Base-by-base conservation (phyloP, 176 grass and related monocot genomes). In the Carex myosuroides region DNA sequence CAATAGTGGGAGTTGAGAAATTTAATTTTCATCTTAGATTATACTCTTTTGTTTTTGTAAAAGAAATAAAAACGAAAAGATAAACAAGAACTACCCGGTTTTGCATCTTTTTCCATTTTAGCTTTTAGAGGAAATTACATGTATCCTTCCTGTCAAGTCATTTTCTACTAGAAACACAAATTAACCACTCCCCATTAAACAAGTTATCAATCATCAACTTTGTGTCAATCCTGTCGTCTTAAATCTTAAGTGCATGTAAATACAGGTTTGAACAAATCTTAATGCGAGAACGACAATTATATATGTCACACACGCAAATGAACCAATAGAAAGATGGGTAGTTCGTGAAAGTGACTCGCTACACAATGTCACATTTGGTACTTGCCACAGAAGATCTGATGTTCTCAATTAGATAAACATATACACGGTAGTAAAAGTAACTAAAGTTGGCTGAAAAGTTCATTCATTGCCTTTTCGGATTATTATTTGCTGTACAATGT, bases 121-220 rank as follows among this genome's bases (percentile, higher is more conserved):
- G 13, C 68, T 20, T 71, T 71, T 21, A 71, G 37, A 71, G 68
- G 68, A 71, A 71, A 46, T 71, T 71, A 3, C 68, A 71, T 71
- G 68, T 46, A 4, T 3, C 68, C 33, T 71, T 71, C 68, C 6
- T 71, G 10, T 71, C 39, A 10, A 0, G 68, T 71, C 11, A 46
- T n/a, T 44, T 44, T 71, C 68, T 12, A 42, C 68, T 10, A 20
- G 17, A 71, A 44, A 21, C 66, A 21, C 68, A 71, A 44, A 46
- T 44, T 13, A 71, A 71, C 2, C 37, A 71, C 39, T 71, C 2
- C 16, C 5, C 2, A 50, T 50, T 50, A 50, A 50, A 50, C 46
- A 50, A 50, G 46, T 71, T 4, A 71, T 71, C 21, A 2, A 70
- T 70, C 7, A 5, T 46, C 18, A 21, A 42, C 4, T 39, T 70